These are phyloP conservation scores for Byssochlamys sp. DNA, from an alignment of 2,329 filamentous ascomycete genomes.

Conservation along the genomic window DNA sequence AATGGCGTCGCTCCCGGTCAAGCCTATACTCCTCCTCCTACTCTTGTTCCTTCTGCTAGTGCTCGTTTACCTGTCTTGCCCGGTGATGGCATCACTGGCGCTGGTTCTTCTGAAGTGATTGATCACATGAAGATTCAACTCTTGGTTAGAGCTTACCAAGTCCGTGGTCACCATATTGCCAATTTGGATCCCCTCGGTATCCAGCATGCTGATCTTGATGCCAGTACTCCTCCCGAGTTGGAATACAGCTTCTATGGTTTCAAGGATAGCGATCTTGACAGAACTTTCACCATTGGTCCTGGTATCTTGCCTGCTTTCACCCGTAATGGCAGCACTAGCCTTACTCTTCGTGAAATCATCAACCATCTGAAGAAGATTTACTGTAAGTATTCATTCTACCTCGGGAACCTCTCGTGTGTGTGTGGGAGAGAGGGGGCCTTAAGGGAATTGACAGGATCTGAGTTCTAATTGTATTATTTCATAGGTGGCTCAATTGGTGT, in stretches of 20 bases:
- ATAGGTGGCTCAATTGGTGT: conserved; percentile 93
- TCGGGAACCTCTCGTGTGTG: too few relatives aligned
- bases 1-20: too few relatives aligned
- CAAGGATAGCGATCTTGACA: conserved; percentile 83
- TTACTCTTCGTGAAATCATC: conserved; percentile 92
- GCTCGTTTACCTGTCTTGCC: conserved; percentile 69
- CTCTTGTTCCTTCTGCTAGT: conserved; percentile 71
- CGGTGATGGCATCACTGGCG: conserved; percentile 53
- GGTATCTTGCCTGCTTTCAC: conserved; percentile 93
- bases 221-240: too few relatives aligned
- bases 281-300: conserved; percentile 82
- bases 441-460: too few relatives aligned
- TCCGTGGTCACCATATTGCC: conserved; percentile 94
- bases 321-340: conserved; percentile 78
- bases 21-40: too few relatives aligned
- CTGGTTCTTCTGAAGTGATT: conserved; percentile 78
- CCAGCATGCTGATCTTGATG: too few relatives aligned
- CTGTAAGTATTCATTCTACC: too few relatives aligned
- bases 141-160: conserved; percentile 92
- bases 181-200: conserved; percentile 94
- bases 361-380: conserved; percentile 89
- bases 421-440: too few relatives aligned
- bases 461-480: too few relatives aligned
- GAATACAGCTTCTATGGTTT: too few relatives aligned
- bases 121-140: conserved; percentile 98